phyloP scores from a whole-genome alignment of 2,329 filamentous ascomycete genomes.

The Cladosporium sp. region DNA sequence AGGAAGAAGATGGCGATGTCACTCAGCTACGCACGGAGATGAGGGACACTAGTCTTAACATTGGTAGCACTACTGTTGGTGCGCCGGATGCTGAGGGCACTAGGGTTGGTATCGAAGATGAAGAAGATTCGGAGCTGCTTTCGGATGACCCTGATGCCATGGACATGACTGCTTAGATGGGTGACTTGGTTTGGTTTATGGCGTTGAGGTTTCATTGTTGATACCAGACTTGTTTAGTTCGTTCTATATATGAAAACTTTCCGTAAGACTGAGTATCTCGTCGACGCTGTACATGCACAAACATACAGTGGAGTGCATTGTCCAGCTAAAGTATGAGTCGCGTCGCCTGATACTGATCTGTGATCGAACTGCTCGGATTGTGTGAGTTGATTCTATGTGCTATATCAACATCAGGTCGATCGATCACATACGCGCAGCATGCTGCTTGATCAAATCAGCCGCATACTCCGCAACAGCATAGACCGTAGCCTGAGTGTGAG shows the following conservation, averaged over 20 bases:
- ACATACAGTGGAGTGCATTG: too few relatives aligned
- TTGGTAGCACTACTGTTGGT: conserved; percentile 31
- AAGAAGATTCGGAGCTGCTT: conserved; percentile 28
- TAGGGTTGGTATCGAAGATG: conserved; percentile 30
- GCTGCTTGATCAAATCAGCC: conserved; percentile 36
- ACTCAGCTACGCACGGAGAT: conserved; percentile 30
- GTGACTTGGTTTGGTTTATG: neutral
- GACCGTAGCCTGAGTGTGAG: conserved; percentile 32
- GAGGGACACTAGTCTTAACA: conserved; percentile 29
- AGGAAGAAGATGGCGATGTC: conserved; percentile 23
- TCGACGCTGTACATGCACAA: too few relatives aligned
- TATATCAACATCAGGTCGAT: neutral
- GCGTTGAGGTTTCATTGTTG: conserved; percentile 5
- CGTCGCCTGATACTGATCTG: too few relatives aligned
- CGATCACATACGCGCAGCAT: neutral
- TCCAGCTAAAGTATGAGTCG: too few relatives aligned
- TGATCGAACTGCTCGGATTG: too few relatives aligned
- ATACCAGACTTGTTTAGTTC: conserved; percentile 3
- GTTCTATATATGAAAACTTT: neutral
- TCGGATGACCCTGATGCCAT: conserved; percentile 27
- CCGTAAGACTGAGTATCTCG: neutral
- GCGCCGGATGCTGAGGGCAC: conserved; percentile 40
- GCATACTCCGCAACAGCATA: conserved; percentile 37
- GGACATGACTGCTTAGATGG: conserved; percentile 16
- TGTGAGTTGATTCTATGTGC: too few relatives aligned